These are phyloP conservation scores for Penicillium steckii DNA, from an alignment of 495 filamentous ascomycete genomes.

Conservation along the genomic window DNA sequence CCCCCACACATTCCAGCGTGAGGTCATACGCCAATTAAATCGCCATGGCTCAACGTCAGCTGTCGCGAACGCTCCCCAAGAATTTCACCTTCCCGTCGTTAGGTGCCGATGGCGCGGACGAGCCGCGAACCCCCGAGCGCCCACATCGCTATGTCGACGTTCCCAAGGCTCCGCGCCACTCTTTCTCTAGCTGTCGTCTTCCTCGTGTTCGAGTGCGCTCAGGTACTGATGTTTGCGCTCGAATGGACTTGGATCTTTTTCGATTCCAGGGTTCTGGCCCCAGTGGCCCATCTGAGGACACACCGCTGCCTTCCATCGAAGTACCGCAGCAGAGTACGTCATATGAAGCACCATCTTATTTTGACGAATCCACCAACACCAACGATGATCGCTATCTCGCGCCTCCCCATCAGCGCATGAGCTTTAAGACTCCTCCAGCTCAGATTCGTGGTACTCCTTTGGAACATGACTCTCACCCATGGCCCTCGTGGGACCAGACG, in stretches of 20 bases:
- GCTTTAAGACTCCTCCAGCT: constrained; percentile 61
- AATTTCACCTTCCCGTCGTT: constrained; percentile 63
- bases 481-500: constrained; percentile 34
- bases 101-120: constrained; percentile 32
- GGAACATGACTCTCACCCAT: constrained; percentile 26
- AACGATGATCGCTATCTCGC: constrained; percentile 49
- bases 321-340: constrained; percentile 33
- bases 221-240: constrained; percentile 42
- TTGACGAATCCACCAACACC: constrained; percentile 18
- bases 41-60: constrained; percentile 49
- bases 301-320: constrained; percentile 62
- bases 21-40: constrained; percentile 4
- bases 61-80: constrained; percentile 64
- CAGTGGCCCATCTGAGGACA: constrained; percentile 30
- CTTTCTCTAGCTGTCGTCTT: constrained; percentile 48
- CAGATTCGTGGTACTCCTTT: constrained; percentile 47
- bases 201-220: constrained; percentile 46
- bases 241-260: constrained; percentile 33
- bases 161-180: constrained; percentile 50
- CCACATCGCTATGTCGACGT: constrained; percentile 39
- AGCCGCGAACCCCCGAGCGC: constrained; percentile 60
- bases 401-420: constrained; percentile 48
- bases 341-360: constrained; percentile 17
- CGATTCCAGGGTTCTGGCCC: constrained; percentile 24
- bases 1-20: constrained; percentile 8